These are phyloP conservation scores for Paspalum vaginatum DNA, from an alignment of 176 grass and related monocot genomes.

Conservation along the genomic window DNA sequence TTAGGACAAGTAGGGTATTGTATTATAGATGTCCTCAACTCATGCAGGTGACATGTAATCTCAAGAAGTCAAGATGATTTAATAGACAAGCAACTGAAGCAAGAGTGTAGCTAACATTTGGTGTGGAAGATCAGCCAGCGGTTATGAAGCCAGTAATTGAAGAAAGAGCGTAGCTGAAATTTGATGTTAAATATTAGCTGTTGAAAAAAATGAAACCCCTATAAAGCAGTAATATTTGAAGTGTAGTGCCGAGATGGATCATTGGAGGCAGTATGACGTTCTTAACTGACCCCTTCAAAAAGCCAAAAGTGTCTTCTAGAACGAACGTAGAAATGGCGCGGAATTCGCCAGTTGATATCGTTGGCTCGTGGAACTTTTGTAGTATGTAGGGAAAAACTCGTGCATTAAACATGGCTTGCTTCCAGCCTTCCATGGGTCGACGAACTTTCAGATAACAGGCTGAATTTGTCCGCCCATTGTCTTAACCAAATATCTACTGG, in stretches of 20 bases:
- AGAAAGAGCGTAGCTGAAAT: background rate
- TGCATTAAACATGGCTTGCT: background rate
- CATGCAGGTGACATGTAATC: background rate
- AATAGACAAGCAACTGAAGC: background rate
- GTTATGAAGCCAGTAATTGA: background rate
- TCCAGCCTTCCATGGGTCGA: background rate
- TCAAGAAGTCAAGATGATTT: background rate
- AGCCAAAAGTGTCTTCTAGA: background rate
- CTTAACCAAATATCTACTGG: too few relatives aligned
- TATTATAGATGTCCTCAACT: background rate
- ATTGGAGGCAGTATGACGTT: background rate
- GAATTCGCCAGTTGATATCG: background rate
- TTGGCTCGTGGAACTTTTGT: too few relatives aligned
- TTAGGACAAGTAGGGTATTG: background rate
- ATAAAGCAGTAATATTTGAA: background rate
- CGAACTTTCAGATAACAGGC: background rate
- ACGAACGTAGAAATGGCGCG: background rate
- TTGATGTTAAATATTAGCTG: background rate
- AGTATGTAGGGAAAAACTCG: too few relatives aligned
- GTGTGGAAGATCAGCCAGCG: background rate
- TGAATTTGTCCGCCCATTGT: background rate
- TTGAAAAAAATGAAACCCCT: background rate
- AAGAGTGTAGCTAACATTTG: background rate
- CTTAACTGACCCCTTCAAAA: background rate
- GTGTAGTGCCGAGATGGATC: background rate